These are phyloP conservation scores for Seiridium cupressi DNA, from an alignment of 2,329 filamentous ascomycete genomes.

Conservation along the genomic window DNA sequence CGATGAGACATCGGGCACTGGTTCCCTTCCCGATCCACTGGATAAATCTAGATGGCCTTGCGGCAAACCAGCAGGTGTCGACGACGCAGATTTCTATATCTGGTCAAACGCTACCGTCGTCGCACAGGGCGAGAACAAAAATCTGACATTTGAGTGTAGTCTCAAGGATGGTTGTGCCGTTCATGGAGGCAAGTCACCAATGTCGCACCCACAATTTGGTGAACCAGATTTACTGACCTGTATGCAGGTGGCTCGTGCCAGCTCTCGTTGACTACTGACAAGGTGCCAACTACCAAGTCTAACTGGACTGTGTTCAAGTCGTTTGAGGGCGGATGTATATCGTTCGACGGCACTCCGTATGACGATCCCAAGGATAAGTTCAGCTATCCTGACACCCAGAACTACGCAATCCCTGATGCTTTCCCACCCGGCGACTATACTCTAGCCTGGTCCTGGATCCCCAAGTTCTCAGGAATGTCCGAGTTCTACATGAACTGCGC, in stretches of 20 bases:
- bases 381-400: not conserved
- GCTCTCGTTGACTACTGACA: conserved; percentile 59
- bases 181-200: not conserved
- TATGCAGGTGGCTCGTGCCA: conserved; percentile 67
- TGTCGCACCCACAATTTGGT: not conserved
- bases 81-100: not conserved
- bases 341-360: conserved; percentile 47
- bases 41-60: not conserved
- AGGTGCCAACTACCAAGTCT: conserved; percentile 48
- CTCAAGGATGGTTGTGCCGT: not conserved
- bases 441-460: conserved; percentile 55
- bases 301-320: conserved; percentile 71
- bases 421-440: not conserved
- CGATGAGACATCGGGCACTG: not conserved
- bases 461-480: conserved; percentile 63
- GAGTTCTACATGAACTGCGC: conserved; percentile 78
- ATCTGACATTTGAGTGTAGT: not conserved
- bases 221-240: not conserved
- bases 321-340: conserved; percentile 68
- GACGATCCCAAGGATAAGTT: conserved; percentile 33
- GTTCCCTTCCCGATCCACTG: not conserved
- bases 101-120: not conserved
- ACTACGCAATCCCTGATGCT: not conserved
- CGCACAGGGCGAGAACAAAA: not conserved
- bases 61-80: not conserved